Conservation (phyloP, 805 yeast genomes). For the Debaryomyces tyrocola region DNA sequence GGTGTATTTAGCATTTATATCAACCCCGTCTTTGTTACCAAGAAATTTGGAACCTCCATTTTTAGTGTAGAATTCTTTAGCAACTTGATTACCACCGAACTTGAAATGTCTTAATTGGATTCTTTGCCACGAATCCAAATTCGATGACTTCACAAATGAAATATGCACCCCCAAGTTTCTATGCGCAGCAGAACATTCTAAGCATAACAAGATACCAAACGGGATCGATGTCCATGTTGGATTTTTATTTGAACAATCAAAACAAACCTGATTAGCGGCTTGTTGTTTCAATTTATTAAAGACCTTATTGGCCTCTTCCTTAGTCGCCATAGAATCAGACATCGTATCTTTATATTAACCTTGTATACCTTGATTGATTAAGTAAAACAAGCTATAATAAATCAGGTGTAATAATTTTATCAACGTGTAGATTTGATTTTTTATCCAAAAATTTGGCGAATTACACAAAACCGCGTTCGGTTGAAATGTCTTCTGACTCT, state of each 20-base stretch:
- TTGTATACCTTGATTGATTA: background rate
- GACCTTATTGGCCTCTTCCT: slow-evolving; percentile 66
- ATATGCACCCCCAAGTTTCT: slow-evolving; percentile 95
- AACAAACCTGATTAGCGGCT: slow-evolving; percentile 81
- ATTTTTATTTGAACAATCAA: slow-evolving; percentile 90
- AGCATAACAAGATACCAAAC: slow-evolving; percentile 87
- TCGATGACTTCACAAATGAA: slow-evolving; percentile 89
- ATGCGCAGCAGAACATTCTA: slow-evolving; percentile 94
- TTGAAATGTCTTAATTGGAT: slow-evolving; percentile 88
- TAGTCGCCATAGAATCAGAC: slow-evolving; percentile 57
- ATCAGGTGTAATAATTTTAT: background rate
- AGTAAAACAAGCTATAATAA: background rate
- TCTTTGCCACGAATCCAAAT: slow-evolving; percentile 91
- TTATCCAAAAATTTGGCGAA: background rate
- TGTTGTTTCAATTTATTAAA: slow-evolving; percentile 62
- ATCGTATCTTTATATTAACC: slow-evolving; percentile 13
- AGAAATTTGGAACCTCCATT: slow-evolving; percentile 82
- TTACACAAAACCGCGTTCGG: background rate
- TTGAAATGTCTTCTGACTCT: background rate
- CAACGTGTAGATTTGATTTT: background rate
- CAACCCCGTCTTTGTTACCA: slow-evolving; percentile 41
- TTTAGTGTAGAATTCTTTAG: slow-evolving; percentile 78
- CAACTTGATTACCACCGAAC: slow-evolving; percentile 88
- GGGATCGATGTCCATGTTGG: slow-evolving; percentile 99
- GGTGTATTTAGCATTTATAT: slow-evolving; percentile 77